Conservation (phyloP, 108 stramenopile genomes). For the Cyclotella kingstonii region DNA sequence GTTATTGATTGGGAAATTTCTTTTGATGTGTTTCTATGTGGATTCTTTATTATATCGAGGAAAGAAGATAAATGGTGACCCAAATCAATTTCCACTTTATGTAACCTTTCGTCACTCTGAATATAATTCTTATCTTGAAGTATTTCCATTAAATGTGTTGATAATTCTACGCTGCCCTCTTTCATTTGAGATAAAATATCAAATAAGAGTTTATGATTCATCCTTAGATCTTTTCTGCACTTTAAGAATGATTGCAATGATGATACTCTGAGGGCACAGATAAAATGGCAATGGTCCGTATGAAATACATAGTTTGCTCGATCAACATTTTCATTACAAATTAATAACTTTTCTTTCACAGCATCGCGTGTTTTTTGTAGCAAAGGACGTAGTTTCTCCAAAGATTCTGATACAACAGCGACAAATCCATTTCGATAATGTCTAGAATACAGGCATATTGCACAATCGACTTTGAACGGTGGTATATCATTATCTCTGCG, state of each 20-base stretch:
- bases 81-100: slow-evolving; percentile 3
- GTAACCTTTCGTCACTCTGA: too few species aligned
- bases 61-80: slow-evolving; percentile 39
- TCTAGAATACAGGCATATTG: slow-evolving; percentile 12
- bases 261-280: slow-evolving; percentile 23
- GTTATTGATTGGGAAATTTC: background rate
- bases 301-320: background rate
- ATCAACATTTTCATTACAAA: background rate
- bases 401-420: slow-evolving; percentile 17
- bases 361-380: slow-evolving; percentile 19
- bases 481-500: background rate
- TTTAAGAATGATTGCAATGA: slow-evolving; percentile 16
- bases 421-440: slow-evolving; percentile 38
- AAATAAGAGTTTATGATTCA: background rate
- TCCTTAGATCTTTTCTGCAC: slow-evolving; percentile 6
- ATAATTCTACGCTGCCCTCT: slow-evolving; percentile 8
- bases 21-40: background rate
- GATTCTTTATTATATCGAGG: slow-evolving; percentile 1
- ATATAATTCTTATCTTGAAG: too few species aligned
- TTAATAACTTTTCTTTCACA: background rate
- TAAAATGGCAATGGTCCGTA: slow-evolving; percentile 41
- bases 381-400: slow-evolving; percentile 1
- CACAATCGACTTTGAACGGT: slow-evolving; percentile 36
- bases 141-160: background rate
- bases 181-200: slow-evolving; percentile 21